Evolutionary conservation across 192 early-diverging fungal species (phyloP), one percentile per base, ranked within the genome.

Genomic region (Geranomyces michiganensis): DNA sequence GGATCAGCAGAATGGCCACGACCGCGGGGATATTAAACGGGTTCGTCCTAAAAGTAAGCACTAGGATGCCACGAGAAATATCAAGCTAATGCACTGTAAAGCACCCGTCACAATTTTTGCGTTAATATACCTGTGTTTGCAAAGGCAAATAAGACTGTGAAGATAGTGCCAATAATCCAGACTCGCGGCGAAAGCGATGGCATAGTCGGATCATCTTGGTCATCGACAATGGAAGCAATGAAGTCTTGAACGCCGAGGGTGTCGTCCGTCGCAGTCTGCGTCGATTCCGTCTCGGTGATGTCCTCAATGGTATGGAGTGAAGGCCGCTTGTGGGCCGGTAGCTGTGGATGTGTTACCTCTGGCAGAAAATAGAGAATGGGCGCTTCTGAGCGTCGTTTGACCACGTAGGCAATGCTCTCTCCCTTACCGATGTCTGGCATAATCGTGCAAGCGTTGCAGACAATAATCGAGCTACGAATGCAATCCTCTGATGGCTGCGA

Each of bases 31-130:
- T 79, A 0, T 84, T 81, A 49, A 93, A 83, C 0, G 89, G 84
- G 75, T 94, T 95, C 15, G 90, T 89, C 71, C 92, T 89, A 82
- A 92, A 96, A 82, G 91, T 92, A 74, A 92, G 91, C 76, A 93
- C 89, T 43, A 29, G 6, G 51, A 55, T 4, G 15, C 4, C 15
- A 55, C 51, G 15, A n/a, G 10, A 10, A 41, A 41, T 10, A 7
- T 7, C 3, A 41, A 41, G 36, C 10, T 41, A n/a, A n/a, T n/a
- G n/a, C n/a, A n/a, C n/a, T n/a, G n/a, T n/a, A n/a, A n/a, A n/a
- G n/a, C n/a, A n/a, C 3, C 36, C 3, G 3, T 41, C 5, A 41
- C 36, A 10, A 3, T 3, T 41, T 41, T 41, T 41, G 36, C 36
- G 46, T 26, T 7, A 4, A 15, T 19, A 1, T 67, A 67, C 65